phyloP scores from a whole-genome alignment of 768 basidiomycete species.

The Tricholoma furcatifolium region DNA sequence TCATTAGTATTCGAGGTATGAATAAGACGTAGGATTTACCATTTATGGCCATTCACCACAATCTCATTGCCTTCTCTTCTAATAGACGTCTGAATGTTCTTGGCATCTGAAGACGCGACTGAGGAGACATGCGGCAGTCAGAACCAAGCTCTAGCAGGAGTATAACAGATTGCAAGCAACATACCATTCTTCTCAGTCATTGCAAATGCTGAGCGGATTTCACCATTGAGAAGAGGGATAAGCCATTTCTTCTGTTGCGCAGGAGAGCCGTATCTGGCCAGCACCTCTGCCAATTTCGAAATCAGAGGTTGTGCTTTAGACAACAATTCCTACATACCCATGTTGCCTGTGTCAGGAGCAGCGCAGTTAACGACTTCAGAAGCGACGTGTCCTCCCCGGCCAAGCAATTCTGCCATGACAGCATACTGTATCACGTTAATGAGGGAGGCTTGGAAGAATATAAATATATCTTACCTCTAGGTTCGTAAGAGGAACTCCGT shows the following conservation, averaged over 20 bases:
- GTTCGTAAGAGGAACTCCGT: constrained; percentile 89
- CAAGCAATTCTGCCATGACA: constrained; percentile 95
- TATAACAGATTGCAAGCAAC: constrained; percentile 7
- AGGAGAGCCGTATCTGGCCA: constrained; percentile 90
- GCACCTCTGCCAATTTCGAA: constrained; percentile 70
- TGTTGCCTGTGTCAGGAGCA: constrained; percentile 97
- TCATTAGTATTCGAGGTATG: background rate
- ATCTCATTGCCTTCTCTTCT: constrained; percentile 82
- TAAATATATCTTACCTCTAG: constrained; percentile 64
- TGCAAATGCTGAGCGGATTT: constrained; percentile 91
- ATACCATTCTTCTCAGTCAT: constrained; percentile 95
- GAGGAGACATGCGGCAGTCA: constrained; percentile 6
- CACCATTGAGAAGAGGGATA: constrained; percentile 81
- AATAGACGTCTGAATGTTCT: constrained; percentile 89
- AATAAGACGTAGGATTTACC: constrained; percentile 41
- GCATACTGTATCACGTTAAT: constrained; percentile 62
- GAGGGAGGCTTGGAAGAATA: background rate
- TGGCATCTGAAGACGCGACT: constrained; percentile 96
- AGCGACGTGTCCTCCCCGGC: constrained; percentile 77
- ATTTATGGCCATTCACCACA: constrained; percentile 95
- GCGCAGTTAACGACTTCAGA: constrained; percentile 92
- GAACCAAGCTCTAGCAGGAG: background rate
- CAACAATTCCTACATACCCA: constrained; percentile 59
- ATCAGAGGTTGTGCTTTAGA: constrained; percentile 2
- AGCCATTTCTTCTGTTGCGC: constrained; percentile 94